Base-by-base conservation (phyloP, 2,329 filamentous ascomycete genomes). In the Microsporum audouinii region DNA sequence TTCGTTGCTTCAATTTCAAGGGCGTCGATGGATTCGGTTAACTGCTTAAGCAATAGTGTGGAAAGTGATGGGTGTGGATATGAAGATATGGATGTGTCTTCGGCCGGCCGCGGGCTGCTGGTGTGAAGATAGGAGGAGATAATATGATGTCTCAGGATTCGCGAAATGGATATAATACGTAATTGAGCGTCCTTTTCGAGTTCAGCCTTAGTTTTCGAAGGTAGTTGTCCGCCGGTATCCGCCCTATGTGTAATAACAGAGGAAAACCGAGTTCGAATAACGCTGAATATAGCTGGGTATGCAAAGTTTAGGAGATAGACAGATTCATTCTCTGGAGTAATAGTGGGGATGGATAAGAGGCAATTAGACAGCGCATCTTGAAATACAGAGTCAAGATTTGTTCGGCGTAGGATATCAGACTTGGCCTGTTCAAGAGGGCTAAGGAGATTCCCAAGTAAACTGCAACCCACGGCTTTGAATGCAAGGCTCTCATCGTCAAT, bases 291-390 rank as follows among this genome's bases (percentile, higher is more conserved):
- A 1, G 85, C 84, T 5, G 80, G 78, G 65, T 91, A 95, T 0
- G 87, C 84, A 5, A 80, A 78, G 4, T 72, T 69, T 0, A 96
- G 79, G 2, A 96, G 75, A 1, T 70, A 68, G 1, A 88, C 69
- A 2, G 88, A 88, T 61, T 94, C 88, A 0, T 79, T 70, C 68
- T 89, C 87, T 0, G 88, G 84, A 0, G 89, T 96, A 47, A 95
- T 76, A 10, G 80, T 84, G 0, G 92, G 91, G 4, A 96, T 79
- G 67, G 85, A 88, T 5, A 87, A 79, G n/a, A 96, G 80, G 39
- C 85, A 84, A 0, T 89, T 88, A 14, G 68, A 70, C 38, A 79
- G 64, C 29, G 76, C 76, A 47, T 78, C 75, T 66, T 75, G 70
- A 62, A 78, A 78, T 60, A 78, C 76, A 1, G 76, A 75, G 31